These are phyloP conservation scores for Mycena vulgaris DNA, from an alignment of 768 basidiomycete species.

Conservation along the genomic window DNA sequence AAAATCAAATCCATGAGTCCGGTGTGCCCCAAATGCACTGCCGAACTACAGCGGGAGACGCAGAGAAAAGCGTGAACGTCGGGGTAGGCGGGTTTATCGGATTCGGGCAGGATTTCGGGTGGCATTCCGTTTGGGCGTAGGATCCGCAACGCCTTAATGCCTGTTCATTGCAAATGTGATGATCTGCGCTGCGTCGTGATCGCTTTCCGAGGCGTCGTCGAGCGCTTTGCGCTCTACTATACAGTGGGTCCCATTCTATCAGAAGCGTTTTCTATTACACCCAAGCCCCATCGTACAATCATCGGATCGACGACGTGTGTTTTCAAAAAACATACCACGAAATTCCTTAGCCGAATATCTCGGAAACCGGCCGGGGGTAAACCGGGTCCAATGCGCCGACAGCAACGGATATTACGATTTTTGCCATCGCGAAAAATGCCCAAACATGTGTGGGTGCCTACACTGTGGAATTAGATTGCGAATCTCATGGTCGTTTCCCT, in stretches of 20 bases:
- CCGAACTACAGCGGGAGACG: conserved; percentile 16
- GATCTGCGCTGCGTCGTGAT: conserved; percentile 29
- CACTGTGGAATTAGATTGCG: conserved; percentile 55
- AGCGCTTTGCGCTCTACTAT: neutral
- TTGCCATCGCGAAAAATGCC: conserved; percentile 39
- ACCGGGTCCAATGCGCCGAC: conserved; percentile 28
- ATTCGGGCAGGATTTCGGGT: conserved; percentile 8
- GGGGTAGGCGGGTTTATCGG: conserved; percentile 13
- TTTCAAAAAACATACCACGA: conserved; percentile 11
- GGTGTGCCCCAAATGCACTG: neutral
- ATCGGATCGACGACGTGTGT: neutral
- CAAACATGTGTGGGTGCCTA: conserved; percentile 52
- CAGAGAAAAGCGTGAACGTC: conserved; percentile 31
- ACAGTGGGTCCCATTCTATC: conserved; percentile 16
- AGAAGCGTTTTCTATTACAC: conserved; percentile 7
- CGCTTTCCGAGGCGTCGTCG: neutral
- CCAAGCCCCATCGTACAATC: neutral
- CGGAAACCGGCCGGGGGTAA: conserved; percentile 23
- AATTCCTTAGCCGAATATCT: conserved; percentile 21
- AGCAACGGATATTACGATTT: conserved; percentile 34
- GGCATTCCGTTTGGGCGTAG: conserved; percentile 10
- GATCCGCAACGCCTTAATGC: conserved; percentile 23
- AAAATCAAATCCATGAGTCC: neutral
- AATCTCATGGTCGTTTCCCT: conserved; percentile 52
- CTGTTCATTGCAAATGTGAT: neutral